phyloP scores from a whole-genome alignment of 1,139 yeast genomes.

The Casaregolazyma lundiana region DNA sequence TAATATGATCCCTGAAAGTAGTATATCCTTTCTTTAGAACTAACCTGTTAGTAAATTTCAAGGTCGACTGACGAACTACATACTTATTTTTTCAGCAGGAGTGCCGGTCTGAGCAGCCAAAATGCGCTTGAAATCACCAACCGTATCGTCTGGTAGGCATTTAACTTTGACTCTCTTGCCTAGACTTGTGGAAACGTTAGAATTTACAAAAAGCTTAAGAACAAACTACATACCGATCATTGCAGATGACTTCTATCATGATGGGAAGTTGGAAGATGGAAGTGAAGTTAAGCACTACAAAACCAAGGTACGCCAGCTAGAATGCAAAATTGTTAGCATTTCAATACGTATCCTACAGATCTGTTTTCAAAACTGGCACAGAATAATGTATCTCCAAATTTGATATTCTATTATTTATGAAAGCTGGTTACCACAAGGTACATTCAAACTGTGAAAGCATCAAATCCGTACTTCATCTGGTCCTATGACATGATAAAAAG shows the following conservation, averaged over 20 bases:
- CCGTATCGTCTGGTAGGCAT: conserved; percentile 76
- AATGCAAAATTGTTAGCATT: too few relatives aligned
- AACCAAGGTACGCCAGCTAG: too few relatives aligned
- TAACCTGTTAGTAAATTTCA: conserved; percentile 3
- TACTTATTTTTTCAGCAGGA: conserved; percentile 53
- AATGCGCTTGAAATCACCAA: conserved; percentile 89
- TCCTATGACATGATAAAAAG: too few relatives aligned
- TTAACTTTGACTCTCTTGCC: conserved; percentile 84
- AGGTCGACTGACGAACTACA: conserved; percentile 12
- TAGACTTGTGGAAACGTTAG: conserved; percentile 40
- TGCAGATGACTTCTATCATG: conserved; percentile 41
- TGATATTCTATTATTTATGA: too few relatives aligned
- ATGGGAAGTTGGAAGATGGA: background rate
- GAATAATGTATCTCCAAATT: too few relatives aligned
- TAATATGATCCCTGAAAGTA: conserved; percentile 81
- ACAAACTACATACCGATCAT: conserved; percentile 32
- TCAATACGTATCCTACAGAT: too few relatives aligned
- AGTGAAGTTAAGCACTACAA: too few relatives aligned
- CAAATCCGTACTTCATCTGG: too few relatives aligned
- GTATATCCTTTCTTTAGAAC: conserved; percentile 47
- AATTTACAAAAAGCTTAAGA: background rate
- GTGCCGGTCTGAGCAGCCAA: conserved; percentile 81
- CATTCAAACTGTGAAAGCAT: too few relatives aligned
- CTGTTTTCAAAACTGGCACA: too few relatives aligned
- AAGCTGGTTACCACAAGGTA: too few relatives aligned